Evolutionary conservation across 345 rosid species (phyloP).

Genomic region (Anacardium occidentale): DNA sequence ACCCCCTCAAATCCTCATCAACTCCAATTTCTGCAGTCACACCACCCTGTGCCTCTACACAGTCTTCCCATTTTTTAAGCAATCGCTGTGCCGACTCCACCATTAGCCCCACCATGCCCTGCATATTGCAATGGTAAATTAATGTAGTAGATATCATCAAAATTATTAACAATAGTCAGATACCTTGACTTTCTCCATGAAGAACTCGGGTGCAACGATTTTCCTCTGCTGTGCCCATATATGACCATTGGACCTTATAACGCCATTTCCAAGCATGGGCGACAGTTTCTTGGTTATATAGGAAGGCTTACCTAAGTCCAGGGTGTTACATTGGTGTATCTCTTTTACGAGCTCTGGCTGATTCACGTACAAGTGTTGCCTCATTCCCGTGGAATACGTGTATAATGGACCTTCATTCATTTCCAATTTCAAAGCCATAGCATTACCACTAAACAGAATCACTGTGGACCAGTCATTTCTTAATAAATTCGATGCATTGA

Average conservation of each 20-base stretch:
- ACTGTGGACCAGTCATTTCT: too few species aligned
- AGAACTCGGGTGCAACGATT: conserved; percentile 74
- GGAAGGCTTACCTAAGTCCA: conserved; percentile 69
- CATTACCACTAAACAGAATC: too few species aligned
- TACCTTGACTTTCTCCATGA: conserved; percentile 80
- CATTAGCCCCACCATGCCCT: conserved; percentile 74
- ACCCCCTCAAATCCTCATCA: conserved; percentile 37
- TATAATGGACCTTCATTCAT: conserved; percentile 53
- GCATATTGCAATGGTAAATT: neutral
- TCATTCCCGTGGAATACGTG: conserved; percentile 66
- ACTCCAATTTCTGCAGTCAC: conserved; percentile 43
- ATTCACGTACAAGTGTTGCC: conserved; percentile 67
- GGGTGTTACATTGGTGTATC: conserved; percentile 53
- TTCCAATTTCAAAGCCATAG: too few species aligned
- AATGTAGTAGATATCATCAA: too few species aligned
- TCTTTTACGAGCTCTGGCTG: conserved; percentile 73
- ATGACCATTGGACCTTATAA: conserved; percentile 64
- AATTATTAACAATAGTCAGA: too few species aligned
- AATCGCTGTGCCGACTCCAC: conserved; percentile 45
- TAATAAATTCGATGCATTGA: too few species aligned
- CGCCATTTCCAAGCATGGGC: conserved; percentile 72
- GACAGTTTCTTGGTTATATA: conserved; percentile 56
- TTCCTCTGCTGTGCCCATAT: conserved; percentile 69
- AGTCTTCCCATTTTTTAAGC: conserved; percentile 54
- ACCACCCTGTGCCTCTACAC: conserved; percentile 29